Evolutionary conservation across 1,284 basidiomycete genomes (phyloP), one percentile per base, ranked within the genome.

Genomic region (Ustilago vetiveriae): DNA sequence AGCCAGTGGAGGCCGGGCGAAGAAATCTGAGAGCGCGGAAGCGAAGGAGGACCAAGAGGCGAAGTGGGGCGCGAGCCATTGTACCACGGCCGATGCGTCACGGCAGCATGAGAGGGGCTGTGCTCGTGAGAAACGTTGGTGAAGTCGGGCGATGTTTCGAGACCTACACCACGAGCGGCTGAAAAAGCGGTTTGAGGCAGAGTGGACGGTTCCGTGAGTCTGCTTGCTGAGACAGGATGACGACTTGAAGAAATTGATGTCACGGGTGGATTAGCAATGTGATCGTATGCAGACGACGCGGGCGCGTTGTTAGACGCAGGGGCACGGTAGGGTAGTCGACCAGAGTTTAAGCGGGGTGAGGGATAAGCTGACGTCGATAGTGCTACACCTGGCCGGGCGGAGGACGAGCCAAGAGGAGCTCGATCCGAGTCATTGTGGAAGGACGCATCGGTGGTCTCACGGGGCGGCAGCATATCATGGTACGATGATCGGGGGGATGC

Each of bases 191-290:
- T 6, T 0, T 19, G 37, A 17, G 27, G n/a, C 13, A 39, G 27
- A 4, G 30, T 13, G 3, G 30, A n/a, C 19, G 53, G 30, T 14
- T 64, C 50, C 9, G 62, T 41, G 36, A 49, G 37, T 19, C 62
- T 48, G 23, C 62, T 64, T 1, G 62, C 62, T 19, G 62, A 64
- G 17, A 57, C 46, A 6, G 62, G 62, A 50, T 57, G 62, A 22
- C 62, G 54, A 22, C 50, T 52, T 1, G 54, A 44, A 2, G 57
- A 35, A 19, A 27, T 23, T 11, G 48, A 41, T 23, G 50, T 37
- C 5, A 51, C 36, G 16, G 49, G 49, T 10, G 53, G 40, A 10
- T 48, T 32, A 6, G 54, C 48, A 26, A n/a, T 14, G 6, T 42
- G 40, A 21, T 64, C 50, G 24, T 45, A 45, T 3, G 33, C 29